Conservation (phyloP, 495 filamentous ascomycete genomes). For the Pyrenopolyporus hunteri region DNA sequence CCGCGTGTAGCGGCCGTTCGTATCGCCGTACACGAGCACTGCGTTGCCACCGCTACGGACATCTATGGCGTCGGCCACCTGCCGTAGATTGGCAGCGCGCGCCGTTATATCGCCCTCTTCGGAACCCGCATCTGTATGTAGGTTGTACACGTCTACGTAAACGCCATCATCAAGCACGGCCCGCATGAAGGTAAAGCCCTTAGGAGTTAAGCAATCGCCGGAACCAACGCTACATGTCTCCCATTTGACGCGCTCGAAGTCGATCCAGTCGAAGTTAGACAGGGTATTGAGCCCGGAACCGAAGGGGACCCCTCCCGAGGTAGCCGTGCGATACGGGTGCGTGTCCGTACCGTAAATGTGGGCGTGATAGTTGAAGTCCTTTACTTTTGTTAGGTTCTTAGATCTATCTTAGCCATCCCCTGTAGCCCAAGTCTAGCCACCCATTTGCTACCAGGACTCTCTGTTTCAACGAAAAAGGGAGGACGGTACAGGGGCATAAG, state of each 20-base stretch:
- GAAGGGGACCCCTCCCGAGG: slow-evolving; percentile 64
- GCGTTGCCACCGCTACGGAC: slow-evolving; percentile 60
- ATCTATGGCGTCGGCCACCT: slow-evolving; percentile 61
- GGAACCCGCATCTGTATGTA: slow-evolving; percentile 67
- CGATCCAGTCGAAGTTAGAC: slow-evolving; percentile 59
- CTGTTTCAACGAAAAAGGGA: slow-evolving; percentile 15
- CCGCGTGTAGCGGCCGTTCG: slow-evolving; percentile 64
- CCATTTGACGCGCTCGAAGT: slow-evolving; percentile 65
- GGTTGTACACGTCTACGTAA: slow-evolving; percentile 65
- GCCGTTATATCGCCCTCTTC: slow-evolving; percentile 55
- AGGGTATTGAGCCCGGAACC: slow-evolving; percentile 68
- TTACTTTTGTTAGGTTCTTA: slow-evolving; percentile 8
- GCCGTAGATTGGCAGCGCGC: slow-evolving; percentile 59
- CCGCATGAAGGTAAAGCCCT: slow-evolving; percentile 69
- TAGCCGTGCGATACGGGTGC: slow-evolving; percentile 64
- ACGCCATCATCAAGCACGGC: slow-evolving; percentile 47
- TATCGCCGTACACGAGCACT: slow-evolving; percentile 65
- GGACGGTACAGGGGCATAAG: not conserved
- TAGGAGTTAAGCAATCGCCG: slow-evolving; percentile 68
- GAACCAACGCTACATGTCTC: slow-evolving; percentile 59
- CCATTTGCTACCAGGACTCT: slow-evolving; percentile 17
- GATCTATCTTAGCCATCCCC: not conserved
- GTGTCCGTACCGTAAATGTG: slow-evolving; percentile 60
- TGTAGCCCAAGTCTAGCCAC: not conserved
- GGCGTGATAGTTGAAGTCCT: slow-evolving; percentile 71